phyloP scores from a whole-genome alignment of 2,329 filamentous ascomycete genomes.

The Phialophora macrospora region DNA sequence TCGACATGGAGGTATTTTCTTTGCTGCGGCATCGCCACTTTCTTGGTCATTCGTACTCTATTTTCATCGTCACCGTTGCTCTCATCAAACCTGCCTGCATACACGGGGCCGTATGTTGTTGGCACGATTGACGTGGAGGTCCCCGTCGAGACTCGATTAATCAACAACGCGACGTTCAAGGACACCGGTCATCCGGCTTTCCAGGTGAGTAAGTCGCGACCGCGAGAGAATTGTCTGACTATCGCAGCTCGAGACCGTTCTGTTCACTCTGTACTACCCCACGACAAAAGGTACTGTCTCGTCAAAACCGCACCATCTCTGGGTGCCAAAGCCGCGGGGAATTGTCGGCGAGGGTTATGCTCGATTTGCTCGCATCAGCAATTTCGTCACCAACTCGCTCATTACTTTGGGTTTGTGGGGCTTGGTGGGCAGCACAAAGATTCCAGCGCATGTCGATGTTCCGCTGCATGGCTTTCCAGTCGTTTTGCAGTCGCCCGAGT shows the following conservation, averaged over 20 bases:
- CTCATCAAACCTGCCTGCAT: conserved; percentile 36
- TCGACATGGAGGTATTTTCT: conserved; percentile 37
- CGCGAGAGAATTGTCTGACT: background rate
- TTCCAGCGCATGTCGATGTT: conserved; percentile 40
- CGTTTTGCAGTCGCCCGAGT: conserved; percentile 16
- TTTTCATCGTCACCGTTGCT: conserved; percentile 32
- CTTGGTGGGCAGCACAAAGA: conserved; percentile 35
- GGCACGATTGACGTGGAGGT: conserved; percentile 39
- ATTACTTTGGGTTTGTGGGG: conserved; percentile 36
- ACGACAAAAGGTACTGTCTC: conserved; percentile 27
- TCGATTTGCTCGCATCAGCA: conserved; percentile 38
- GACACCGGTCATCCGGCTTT: conserved; percentile 34
- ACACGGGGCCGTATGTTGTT: conserved; percentile 37
- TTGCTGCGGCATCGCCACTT: conserved; percentile 26
- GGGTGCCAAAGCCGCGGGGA: conserved; percentile 37
- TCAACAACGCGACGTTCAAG: conserved; percentile 35
- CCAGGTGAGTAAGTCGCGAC: conserved; percentile 23
- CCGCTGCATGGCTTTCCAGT: conserved; percentile 30
- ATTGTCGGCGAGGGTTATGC: conserved; percentile 37
- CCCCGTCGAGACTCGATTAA: conserved; percentile 31
- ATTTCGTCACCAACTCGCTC: conserved; percentile 36
- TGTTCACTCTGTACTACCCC: conserved; percentile 40
- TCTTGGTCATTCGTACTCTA: conserved; percentile 34
- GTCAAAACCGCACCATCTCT: conserved; percentile 36
- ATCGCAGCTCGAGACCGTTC: conserved; percentile 37